Evolutionary conservation across 805 yeast genomes (phyloP).

Genomic region (Candida argentea): DNA sequence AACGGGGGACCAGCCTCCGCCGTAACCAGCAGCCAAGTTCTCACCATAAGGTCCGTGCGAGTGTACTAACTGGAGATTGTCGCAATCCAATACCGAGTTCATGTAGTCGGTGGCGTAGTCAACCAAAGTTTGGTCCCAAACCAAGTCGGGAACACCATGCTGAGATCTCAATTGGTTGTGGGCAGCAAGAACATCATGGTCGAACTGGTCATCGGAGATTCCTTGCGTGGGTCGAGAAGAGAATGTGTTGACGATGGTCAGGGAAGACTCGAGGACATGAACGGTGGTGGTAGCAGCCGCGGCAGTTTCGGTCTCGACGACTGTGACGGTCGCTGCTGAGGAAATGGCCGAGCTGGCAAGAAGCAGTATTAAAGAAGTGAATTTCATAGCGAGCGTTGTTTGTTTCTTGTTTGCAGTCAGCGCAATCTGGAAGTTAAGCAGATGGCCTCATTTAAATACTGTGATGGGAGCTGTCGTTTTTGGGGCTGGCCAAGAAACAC

Average conservation of each 20-base stretch:
- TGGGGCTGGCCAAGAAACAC: too few species aligned
- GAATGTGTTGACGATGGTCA: conserved; percentile 2
- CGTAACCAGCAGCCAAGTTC: conserved; percentile 62
- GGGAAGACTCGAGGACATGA: conserved; percentile 9
- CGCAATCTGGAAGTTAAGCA: too few species aligned
- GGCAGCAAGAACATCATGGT: conserved; percentile 20
- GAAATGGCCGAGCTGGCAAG: conserved; percentile 2
- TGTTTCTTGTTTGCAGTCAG: too few species aligned
- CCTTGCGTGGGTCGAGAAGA: conserved; percentile 3
- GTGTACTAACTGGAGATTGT: conserved; percentile 51
- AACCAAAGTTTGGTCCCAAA: conserved; percentile 25
- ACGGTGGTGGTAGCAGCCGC: too few species aligned
- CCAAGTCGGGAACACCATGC: conserved; percentile 18
- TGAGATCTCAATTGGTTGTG: conserved; percentile 29
- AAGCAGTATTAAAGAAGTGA: neutral
- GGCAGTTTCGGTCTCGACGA: conserved; percentile 15
- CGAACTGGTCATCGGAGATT: conserved; percentile 8
- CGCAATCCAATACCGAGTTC: conserved; percentile 39
- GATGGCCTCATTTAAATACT: too few species aligned
- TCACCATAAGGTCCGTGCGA: conserved; percentile 66
- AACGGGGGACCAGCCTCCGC: conserved; percentile 47
- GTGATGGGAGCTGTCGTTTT: too few species aligned
- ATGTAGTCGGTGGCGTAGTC: conserved; percentile 37
- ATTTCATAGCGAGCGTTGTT: conserved; percentile 1
- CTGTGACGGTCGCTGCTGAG: conserved; percentile 3